Percentiles rank a stretch among this genome's conserved stretches.
Conservation (phyloP, 2,329 filamentous ascomycete species). For the Sclerotinia trifoliorum region DNA sequence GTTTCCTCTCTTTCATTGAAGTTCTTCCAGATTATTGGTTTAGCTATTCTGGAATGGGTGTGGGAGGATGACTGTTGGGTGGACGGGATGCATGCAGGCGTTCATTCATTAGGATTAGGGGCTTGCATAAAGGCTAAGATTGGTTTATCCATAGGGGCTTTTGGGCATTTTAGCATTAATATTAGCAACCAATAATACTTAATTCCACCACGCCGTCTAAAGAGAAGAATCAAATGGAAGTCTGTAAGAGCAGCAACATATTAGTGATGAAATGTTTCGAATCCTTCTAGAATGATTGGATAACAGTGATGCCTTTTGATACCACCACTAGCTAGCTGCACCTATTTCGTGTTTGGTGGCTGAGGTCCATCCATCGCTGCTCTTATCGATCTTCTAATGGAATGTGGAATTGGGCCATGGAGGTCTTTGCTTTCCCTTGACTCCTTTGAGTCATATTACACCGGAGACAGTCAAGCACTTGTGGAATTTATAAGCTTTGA, state of each 20-base stretch:
- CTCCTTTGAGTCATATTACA: constrained; percentile 6
- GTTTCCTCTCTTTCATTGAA: constrained; percentile 11
- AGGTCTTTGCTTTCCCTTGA: not conserved
- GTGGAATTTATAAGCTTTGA: not conserved
- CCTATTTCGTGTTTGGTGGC: not conserved
- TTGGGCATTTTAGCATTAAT: not conserved
- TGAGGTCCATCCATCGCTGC: not conserved
- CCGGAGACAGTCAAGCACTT: not conserved
- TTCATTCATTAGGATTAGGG: not conserved
- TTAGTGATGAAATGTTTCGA: constrained; percentile 8
- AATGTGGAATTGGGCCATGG: not conserved
- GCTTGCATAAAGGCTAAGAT: constrained; percentile 21
- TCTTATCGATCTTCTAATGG: not conserved
- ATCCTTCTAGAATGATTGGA: not conserved
- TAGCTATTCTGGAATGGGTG: not conserved
- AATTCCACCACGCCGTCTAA: not conserved
- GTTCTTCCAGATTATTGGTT: not conserved
- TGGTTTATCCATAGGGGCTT: constrained; percentile 4
- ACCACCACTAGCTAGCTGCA: not conserved
- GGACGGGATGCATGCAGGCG: too few species aligned
- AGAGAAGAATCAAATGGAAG: constrained; percentile 3
- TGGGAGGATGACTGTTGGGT: not conserved
- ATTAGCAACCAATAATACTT: constrained; percentile 4
- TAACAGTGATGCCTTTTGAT: not conserved
- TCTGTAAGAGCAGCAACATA: not conserved